Percentiles rank a stretch among this genome's conserved stretches.
These are phyloP conservation scores for Fusarium succisae DNA, from an alignment of 2,329 filamentous ascomycete genomes.

Conservation along the genomic window DNA sequence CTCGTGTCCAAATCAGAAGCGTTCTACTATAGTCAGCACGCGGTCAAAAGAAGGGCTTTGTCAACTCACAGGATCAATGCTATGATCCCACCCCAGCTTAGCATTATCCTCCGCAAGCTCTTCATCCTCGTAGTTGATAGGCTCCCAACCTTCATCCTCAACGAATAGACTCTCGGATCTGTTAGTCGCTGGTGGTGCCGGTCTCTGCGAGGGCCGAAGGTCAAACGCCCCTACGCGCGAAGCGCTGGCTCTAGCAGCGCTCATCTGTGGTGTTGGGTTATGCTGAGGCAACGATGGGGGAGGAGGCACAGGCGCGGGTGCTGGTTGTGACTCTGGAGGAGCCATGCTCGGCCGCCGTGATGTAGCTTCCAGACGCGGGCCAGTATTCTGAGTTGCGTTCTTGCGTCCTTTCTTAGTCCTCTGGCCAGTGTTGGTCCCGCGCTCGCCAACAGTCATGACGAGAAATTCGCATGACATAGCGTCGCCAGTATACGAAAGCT, in stretches of 20 bases:
- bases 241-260: constrained; percentile 48
- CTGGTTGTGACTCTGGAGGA: constrained; percentile 47
- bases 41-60: background rate
- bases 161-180: constrained; percentile 77
- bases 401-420: constrained; percentile 60
- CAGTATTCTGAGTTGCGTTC: constrained; percentile 45
- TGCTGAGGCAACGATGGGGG: constrained; percentile 43
- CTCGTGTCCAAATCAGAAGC: constrained; percentile 55
- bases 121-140: constrained; percentile 67
- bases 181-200: constrained; percentile 64
- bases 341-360: constrained; percentile 56
- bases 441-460: constrained; percentile 82
- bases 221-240: constrained; percentile 53
- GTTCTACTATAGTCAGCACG: constrained; percentile 52
- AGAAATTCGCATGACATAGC: constrained; percentile 80
- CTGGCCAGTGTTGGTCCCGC: constrained; percentile 58
- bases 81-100: constrained; percentile 79
- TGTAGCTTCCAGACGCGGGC: constrained; percentile 58
- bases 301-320: constrained; percentile 36
- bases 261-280: constrained; percentile 47
- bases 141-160: constrained; percentile 82
- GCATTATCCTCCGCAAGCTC: constrained; percentile 69
- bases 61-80: constrained; percentile 66
- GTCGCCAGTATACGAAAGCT: constrained; percentile 75
- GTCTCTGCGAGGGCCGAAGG: constrained; percentile 63